A percentile compares a stretch with the other conserved stretches of the same genome.
These are phyloP conservation scores for Aspergillus biplanus DNA, from an alignment of 495 filamentous ascomycete species.

Conservation along the genomic window DNA sequence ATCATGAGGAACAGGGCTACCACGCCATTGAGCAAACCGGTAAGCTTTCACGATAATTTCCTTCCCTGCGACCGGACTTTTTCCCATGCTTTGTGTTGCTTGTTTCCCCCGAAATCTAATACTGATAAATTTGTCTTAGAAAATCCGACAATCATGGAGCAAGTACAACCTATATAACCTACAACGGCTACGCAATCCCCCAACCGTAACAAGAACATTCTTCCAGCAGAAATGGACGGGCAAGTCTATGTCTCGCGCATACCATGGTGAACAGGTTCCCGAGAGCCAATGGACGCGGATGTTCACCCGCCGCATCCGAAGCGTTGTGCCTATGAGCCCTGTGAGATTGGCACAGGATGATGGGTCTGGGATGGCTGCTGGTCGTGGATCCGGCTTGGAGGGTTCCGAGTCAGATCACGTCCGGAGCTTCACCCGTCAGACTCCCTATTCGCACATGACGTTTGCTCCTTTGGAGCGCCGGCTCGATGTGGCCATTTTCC, in stretches of 20 bases:
- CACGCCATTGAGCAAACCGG: conserved; percentile 46
- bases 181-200: conserved; percentile 47
- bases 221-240: conserved; percentile 98
- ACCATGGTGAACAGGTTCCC: conserved; percentile 92
- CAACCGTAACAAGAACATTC: conserved; percentile 60
- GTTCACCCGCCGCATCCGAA: conserved; percentile 76
- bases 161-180: conserved; percentile 97
- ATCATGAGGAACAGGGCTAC: conserved; percentile 55
- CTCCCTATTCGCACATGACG: conserved; percentile 90
- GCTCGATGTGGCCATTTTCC: conserved; percentile 88
- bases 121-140: conserved; percentile 53
- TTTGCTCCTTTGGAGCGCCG: conserved; percentile 89
- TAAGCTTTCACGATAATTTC: conserved; percentile 27
- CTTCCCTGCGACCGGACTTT: not conserved
- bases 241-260: conserved; percentile 79
- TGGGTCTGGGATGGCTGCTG: conserved; percentile 78
- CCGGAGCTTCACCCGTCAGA: conserved; percentile 36
- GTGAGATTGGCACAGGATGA: conserved; percentile 73
- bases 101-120: not conserved
- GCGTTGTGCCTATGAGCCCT: conserved; percentile 84
- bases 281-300: conserved; percentile 91
- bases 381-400: conserved; percentile 75
- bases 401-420: conserved; percentile 8
- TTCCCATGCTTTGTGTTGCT: conserved; percentile 3
- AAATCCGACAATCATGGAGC: conserved; percentile 95